Conservation (phyloP, 495 filamentous ascomycete species). For the Astrothelium macrocarpum region DNA sequence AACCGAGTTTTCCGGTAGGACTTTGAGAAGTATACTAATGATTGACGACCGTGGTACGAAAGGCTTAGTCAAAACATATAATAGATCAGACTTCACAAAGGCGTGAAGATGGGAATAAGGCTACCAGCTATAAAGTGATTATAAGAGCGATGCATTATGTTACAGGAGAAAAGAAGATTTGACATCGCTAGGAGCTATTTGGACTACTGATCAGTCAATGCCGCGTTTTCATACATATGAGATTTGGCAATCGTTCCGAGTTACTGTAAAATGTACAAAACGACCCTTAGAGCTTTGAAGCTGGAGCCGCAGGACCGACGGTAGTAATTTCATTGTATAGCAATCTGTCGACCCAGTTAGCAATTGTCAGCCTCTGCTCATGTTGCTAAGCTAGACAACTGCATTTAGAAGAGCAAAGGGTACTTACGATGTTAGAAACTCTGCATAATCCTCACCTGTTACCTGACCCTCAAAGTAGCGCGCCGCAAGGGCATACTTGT, state of each 20-base stretch:
- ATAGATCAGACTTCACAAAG: too few species aligned
- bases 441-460: slow-evolving; percentile 93
- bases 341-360: slow-evolving; percentile 42
- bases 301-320: slow-evolving; percentile 50
- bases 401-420: neutral
- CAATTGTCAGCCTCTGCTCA: neutral
- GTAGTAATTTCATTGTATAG: slow-evolving; percentile 95
- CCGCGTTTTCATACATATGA: neutral
- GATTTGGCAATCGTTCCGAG: neutral
- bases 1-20: too few species aligned
- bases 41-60: too few species aligned
- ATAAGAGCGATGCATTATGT: too few species aligned
- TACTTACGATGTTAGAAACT: slow-evolving; percentile 80
- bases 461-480: slow-evolving; percentile 90
- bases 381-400: too few species aligned
- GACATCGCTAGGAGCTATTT: neutral
- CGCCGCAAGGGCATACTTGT: slow-evolving; percentile 84
- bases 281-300: slow-evolving; percentile 62
- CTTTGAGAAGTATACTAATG: too few species aligned
- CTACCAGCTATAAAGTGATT: too few species aligned
- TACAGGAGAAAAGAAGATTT: neutral
- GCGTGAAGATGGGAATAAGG: too few species aligned
- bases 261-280: neutral
- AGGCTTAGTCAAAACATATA: too few species aligned
- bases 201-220: neutral